A percentile compares a stretch with the other conserved stretches of the same genome.
Evolutionary conservation across 352 stramenopile species (phyloP).

Genomic region (Poterioochromonas sp.): DNA sequence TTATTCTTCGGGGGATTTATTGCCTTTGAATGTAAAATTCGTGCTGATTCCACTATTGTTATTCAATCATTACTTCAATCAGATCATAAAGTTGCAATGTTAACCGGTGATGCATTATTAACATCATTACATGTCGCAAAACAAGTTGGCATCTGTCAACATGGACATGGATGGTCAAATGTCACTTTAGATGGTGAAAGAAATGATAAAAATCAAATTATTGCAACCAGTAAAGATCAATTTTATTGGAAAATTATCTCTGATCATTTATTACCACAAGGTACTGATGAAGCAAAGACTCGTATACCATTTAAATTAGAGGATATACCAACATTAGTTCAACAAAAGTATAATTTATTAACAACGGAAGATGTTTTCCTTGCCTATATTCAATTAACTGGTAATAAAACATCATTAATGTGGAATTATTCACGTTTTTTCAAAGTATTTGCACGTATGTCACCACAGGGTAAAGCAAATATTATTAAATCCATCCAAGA

Average conservation of each 20-base stretch:
- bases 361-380: slow-evolving; percentile 32
- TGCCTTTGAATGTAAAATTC: slow-evolving; percentile 84
- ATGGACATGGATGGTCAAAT: neutral
- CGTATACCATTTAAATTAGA: neutral
- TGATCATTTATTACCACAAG: too few relatives aligned
- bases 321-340: neutral
- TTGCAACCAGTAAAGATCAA: neutral
- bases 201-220: neutral
- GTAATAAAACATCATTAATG: slow-evolving; percentile 43
- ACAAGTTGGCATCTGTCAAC: slow-evolving; percentile 72
- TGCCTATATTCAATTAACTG: slow-evolving; percentile 43
- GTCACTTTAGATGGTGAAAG: neutral
- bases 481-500: slow-evolving; percentile 87
- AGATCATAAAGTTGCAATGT: slow-evolving; percentile 90
- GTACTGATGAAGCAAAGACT: neutral
- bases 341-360: slow-evolving; percentile 26
- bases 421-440: slow-evolving; percentile 32
- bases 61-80: slow-evolving; percentile 79
- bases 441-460: slow-evolving; percentile 87
- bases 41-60: slow-evolving; percentile 82
- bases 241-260: neutral
- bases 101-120: slow-evolving; percentile 92
- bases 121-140: slow-evolving; percentile 92
- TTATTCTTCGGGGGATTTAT: slow-evolving; percentile 90
- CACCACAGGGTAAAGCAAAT: slow-evolving; percentile 89